Evolutionary conservation across 129 eudicot genomes (phyloP), one percentile per base, ranked within the genome.

Genomic region (Pulicaria dysenterica): DNA sequence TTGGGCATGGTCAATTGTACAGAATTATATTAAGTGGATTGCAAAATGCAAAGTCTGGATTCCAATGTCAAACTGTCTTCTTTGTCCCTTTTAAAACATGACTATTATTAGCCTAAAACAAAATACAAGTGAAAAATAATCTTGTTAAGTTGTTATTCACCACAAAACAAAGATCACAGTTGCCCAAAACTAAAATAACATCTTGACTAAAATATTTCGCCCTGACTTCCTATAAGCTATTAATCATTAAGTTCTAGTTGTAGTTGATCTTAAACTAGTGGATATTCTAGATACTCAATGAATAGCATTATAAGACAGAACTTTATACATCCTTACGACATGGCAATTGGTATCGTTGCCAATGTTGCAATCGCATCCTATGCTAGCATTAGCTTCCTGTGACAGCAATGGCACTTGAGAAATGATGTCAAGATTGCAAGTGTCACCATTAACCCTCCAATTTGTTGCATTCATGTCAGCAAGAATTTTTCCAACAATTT

Each of bases 321-420:
- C 9, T 68, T 64, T 64, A 71, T 85, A 92, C 98, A 92, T 87
- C 80, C 74, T 80, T 54, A 83, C 83, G 75, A 89, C 91, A 67
- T 85, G 95, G 72, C 96, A 92, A 57, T 55, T 54, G 41, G 88
- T 86, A 70, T 64, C 73, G 72, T 85, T 89, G 10, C 72, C 82
- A 64, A 38, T 59, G 72, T 65, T 83, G 87, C 98, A 89, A 50
- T 87, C 84, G 61, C 98, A 92, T 58, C 73, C 87, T 24, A 92
- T 81, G 64, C 71, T 70, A 36, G 84, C 82, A 24, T 82, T 83
- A 19, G 89, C 74, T 72, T 77, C 87, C 56, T 48, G 77, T 8
- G 90, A 82, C 59, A 69, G 16, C 41, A 24, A 19, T 43, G 68
- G 64, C 43, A 88, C 80, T 42, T 82, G 66, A 36, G 71, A 79